Percentiles rank a stretch among this genome's conserved stretches.
phyloP scores from a whole-genome alignment of 2,329 filamentous ascomycete species.

The Paecilomyces sp. region DNA sequence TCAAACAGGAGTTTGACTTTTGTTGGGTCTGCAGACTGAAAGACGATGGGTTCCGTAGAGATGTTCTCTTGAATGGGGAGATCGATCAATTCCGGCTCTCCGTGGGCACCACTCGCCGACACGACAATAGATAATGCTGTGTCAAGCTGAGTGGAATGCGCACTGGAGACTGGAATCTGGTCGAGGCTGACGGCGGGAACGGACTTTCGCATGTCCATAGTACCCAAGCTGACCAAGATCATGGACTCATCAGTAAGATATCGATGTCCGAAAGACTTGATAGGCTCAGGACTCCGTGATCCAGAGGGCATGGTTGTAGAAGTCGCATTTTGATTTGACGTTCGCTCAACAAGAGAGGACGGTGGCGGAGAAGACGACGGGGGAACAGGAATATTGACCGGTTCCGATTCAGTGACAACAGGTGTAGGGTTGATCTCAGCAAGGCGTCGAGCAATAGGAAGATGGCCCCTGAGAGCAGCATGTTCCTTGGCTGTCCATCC shows the following conservation, averaged over 20 bases:
- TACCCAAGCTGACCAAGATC: slow-evolving; percentile 85
- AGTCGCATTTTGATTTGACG: slow-evolving; percentile 23
- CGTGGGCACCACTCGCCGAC: slow-evolving; percentile 74
- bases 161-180: slow-evolving; percentile 76
- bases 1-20: slow-evolving; percentile 91
- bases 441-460: slow-evolving; percentile 68
- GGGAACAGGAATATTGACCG: slow-evolving; percentile 21
- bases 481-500: slow-evolving; percentile 95
- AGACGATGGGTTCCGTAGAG: slow-evolving; percentile 86
- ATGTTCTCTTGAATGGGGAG: slow-evolving; percentile 91
- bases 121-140: slow-evolving; percentile 89
- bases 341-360: slow-evolving; percentile 37
- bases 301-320: slow-evolving; percentile 32
- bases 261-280: slow-evolving; percentile 93
- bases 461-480: slow-evolving; percentile 80
- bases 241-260: slow-evolving; percentile 86
- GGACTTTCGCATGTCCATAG: slow-evolving; percentile 85
- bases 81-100: slow-evolving; percentile 84
- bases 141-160: slow-evolving; percentile 87
- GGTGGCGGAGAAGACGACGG: slow-evolving; percentile 24
- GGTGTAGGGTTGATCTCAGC: slow-evolving; percentile 47
- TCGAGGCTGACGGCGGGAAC: slow-evolving; percentile 78
- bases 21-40: slow-evolving; percentile 67
- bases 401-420: slow-evolving; percentile 24
- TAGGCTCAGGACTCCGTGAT: slow-evolving; percentile 55